A percentile compares a stretch with the other conserved stretches of the same genome.
These are phyloP conservation scores for Tolypocladium endophyticum DNA, from an alignment of 2,329 filamentous ascomycete species.

Conservation along the genomic window DNA sequence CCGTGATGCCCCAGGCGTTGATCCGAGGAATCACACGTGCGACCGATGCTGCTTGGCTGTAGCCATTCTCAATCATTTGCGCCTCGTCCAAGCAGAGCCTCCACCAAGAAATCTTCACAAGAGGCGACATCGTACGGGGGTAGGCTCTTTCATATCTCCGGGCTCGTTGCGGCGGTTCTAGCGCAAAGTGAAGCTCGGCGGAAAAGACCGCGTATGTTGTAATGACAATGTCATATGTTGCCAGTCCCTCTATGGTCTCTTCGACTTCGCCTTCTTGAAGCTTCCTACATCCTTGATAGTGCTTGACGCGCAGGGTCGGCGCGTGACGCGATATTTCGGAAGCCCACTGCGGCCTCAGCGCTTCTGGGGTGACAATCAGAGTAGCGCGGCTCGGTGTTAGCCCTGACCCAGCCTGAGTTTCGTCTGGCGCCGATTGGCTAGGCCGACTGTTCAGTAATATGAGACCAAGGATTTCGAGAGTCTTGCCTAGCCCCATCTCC, in stretches of 20 bases:
- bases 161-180: slow-evolving; percentile 56
- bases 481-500: slow-evolving; percentile 79
- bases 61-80: slow-evolving; percentile 87
- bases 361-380: slow-evolving; percentile 48
- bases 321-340: slow-evolving; percentile 49
- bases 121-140: slow-evolving; percentile 57
- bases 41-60: slow-evolving; percentile 72
- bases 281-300: slow-evolving; percentile 42
- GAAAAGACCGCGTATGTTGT: slow-evolving; percentile 64
- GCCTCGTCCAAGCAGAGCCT: slow-evolving; percentile 68
- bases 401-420: slow-evolving; percentile 23
- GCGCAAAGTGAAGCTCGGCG: slow-evolving; percentile 68
- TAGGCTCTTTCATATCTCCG: slow-evolving; percentile 58
- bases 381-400: slow-evolving; percentile 44
- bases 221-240: slow-evolving; percentile 46
- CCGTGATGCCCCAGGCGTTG: slow-evolving; percentile 87
- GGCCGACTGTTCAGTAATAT: slow-evolving; percentile 47
- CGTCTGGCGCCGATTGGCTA: not conserved
- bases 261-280: slow-evolving; percentile 23
- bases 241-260: slow-evolving; percentile 32
- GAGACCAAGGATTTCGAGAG: slow-evolving; percentile 62
- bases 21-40: slow-evolving; percentile 70
- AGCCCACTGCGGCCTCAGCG: slow-evolving; percentile 51
- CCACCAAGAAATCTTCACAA: slow-evolving; percentile 82
- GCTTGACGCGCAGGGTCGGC: slow-evolving; percentile 42